Percentiles rank a stretch among this genome's conserved stretches.
phyloP scores from a whole-genome alignment of 2,329 filamentous ascomycete species.

The Fusarium subglutinans region DNA sequence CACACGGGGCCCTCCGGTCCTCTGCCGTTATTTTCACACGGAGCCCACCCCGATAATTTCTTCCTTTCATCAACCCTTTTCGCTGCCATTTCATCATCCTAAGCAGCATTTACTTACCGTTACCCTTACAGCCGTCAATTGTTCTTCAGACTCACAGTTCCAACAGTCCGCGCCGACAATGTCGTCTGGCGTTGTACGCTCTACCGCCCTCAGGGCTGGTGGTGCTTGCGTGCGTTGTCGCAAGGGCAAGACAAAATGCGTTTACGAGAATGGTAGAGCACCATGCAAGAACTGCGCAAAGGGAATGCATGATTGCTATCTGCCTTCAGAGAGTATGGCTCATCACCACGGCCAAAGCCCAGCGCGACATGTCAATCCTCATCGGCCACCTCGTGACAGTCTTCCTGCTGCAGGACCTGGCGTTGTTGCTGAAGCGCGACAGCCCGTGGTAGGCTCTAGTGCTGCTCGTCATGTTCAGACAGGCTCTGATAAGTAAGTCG shows the following conservation, averaged over 20 bases:
- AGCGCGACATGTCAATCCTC: constrained; percentile 57
- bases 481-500: constrained; percentile 65
- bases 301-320: constrained; percentile 71
- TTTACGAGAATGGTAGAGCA: constrained; percentile 70
- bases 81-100: constrained; percentile 3
- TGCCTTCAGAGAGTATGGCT: constrained; percentile 68
- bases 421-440: constrained; percentile 56
- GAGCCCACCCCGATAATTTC: constrained; percentile 31
- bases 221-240: constrained; percentile 70
- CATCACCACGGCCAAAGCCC: constrained; percentile 69
- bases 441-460: constrained; percentile 53
- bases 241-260: constrained; percentile 72
- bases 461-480: constrained; percentile 59
- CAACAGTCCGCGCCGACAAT: constrained; percentile 42
- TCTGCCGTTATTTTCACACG: constrained; percentile 34
- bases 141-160: not conserved
- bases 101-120: constrained; percentile 5
- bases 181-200: constrained; percentile 61
- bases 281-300: constrained; percentile 72
- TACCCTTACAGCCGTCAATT: not conserved
- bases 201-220: constrained; percentile 68
- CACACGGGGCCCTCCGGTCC: constrained; percentile 34
- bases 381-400: constrained; percentile 63
- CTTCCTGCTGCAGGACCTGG: constrained; percentile 62
- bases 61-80: constrained; percentile 24